Evolutionary conservation across 139 green algal species (phyloP).

Genomic region (Monoraphidium neglectum): DNA sequence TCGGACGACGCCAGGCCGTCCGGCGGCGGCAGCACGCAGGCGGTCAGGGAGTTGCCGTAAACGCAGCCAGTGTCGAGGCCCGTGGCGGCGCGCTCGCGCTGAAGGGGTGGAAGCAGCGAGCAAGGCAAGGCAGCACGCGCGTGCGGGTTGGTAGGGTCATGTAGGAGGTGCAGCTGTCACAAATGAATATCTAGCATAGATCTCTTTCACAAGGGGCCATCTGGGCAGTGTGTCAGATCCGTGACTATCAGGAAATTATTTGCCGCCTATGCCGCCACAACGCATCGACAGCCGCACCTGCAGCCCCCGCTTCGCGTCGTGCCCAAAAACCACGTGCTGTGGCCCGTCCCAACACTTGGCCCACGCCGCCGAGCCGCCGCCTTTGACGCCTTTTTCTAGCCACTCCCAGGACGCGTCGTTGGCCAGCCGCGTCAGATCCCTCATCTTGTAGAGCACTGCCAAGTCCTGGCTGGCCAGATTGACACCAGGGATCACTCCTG

Average conservation of each 20-base stretch:
- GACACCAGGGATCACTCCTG: conserved; percentile 44
- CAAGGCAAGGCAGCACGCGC: too few species aligned
- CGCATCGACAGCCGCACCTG: too few species aligned
- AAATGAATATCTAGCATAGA: too few species aligned
- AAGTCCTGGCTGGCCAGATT: conserved; percentile 52
- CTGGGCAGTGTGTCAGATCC: too few species aligned
- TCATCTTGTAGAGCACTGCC: conserved; percentile 42
- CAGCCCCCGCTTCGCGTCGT: conserved; percentile 63
- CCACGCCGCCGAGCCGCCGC: conserved; percentile 34
- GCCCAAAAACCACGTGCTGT: conserved; percentile 74
- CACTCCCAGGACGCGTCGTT: not conserved
- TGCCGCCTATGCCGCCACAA: too few species aligned
- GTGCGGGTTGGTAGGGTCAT: too few species aligned
- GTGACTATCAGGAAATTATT: too few species aligned
- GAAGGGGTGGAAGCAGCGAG: too few species aligned
- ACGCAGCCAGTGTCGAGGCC: conserved; percentile 82
- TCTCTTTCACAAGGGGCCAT: too few species aligned
- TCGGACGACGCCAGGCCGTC: conserved; percentile 7
- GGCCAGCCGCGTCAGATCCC: conserved; percentile 39
- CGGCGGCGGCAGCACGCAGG: conserved; percentile 59
- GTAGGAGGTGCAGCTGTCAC: too few species aligned
- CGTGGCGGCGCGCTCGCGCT: conserved; percentile 43
- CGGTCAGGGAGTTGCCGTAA: conserved; percentile 74
- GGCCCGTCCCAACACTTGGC: conserved; percentile 55
- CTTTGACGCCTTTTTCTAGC: not conserved